Conservation (phyloP, 768 basidiomycete species). For the Lentinula detonsa region DNA sequence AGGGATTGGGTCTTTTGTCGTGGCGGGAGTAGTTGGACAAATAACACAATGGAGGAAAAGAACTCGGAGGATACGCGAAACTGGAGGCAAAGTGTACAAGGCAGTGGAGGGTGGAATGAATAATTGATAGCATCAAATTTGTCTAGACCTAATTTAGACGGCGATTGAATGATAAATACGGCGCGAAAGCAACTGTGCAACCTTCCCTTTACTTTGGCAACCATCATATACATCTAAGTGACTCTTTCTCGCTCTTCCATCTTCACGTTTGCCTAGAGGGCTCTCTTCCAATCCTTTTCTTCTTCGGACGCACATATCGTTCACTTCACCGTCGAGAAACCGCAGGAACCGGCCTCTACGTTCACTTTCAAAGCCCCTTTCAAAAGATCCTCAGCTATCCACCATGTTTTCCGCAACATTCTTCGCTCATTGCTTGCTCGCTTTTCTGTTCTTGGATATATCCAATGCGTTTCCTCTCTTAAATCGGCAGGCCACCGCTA, state of each 20-base stretch:
- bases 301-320: conserved; percentile 22
- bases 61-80: conserved; percentile 38
- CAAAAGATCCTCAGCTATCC: conserved; percentile 10
- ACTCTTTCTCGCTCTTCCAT: conserved; percentile 19
- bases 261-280: conserved; percentile 32
- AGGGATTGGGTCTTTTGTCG: conserved; percentile 56
- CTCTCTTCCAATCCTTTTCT: conserved; percentile 38
- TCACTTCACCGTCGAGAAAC: conserved; percentile 32
- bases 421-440: conserved; percentile 33
- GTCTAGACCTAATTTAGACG: background rate
- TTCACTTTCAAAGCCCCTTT: conserved; percentile 20
- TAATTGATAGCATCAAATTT: background rate
- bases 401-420: conserved; percentile 32
- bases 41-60: conserved; percentile 35
- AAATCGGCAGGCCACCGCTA: conserved; percentile 20
- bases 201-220: conserved; percentile 1
- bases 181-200: background rate
- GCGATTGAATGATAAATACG: background rate
- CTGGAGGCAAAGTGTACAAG: conserved; percentile 80
- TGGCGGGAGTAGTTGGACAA: conserved; percentile 50
- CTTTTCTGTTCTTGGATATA: conserved; percentile 24
- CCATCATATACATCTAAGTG: conserved; percentile 13
- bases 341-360: conserved; percentile 46
- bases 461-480: conserved; percentile 31
- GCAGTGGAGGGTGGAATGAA: conserved; percentile 70